phyloP scores from a whole-genome alignment of 306 rosid species.

The Malus asiatica region DNA sequence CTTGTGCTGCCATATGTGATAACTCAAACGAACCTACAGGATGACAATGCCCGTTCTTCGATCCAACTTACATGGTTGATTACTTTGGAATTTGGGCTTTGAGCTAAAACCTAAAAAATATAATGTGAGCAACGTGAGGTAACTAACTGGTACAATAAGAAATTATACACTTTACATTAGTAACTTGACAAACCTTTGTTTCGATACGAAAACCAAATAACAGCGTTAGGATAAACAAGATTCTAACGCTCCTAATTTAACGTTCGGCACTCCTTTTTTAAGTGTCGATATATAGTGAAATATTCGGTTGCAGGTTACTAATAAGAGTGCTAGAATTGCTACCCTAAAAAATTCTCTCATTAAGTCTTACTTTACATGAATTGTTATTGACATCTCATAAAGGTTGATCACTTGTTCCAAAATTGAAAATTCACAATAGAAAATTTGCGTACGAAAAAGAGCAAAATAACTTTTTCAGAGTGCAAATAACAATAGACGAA shows the following conservation, averaged over 20 bases:
- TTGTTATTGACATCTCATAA: neutral
- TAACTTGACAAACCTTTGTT: neutral
- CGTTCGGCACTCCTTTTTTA: neutral
- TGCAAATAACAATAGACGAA: neutral
- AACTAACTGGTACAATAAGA: neutral
- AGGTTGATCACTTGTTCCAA: neutral
- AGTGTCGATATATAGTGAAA: neutral
- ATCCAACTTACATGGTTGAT: neutral
- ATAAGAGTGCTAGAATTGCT: neutral
- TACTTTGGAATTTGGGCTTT: too few species aligned
- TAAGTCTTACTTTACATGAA: neutral
- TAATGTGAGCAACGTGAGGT: neutral
- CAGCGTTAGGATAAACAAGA: neutral
- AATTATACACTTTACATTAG: neutral
- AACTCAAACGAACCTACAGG: neutral
- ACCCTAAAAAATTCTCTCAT: neutral
- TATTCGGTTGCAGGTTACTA: neutral
- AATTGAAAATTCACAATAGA: too few species aligned
- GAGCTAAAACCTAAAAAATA: neutral
- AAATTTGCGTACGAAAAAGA: too few species aligned
- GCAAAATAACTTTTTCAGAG: rapidly evolving
- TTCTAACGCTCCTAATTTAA: too few species aligned
- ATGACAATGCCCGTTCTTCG: neutral
- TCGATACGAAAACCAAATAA: too few species aligned
- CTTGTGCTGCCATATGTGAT: neutral